Evolutionary conservation across 1,139 yeast genomes (phyloP).

Genomic region (Schizosaccharomyces versatilis): DNA sequence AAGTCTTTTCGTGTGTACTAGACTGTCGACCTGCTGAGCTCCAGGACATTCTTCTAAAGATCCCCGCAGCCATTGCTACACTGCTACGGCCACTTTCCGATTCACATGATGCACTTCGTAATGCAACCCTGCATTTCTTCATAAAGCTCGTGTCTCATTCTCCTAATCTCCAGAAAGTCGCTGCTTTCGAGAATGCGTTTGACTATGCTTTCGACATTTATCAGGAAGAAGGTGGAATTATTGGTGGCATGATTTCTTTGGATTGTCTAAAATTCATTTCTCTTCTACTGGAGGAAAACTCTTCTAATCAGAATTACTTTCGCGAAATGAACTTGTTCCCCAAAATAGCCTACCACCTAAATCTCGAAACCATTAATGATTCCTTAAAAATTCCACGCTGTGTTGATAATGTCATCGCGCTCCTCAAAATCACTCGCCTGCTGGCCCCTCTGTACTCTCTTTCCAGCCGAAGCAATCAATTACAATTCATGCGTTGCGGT

Average conservation of each 20-base stretch:
- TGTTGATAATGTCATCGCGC: background rate
- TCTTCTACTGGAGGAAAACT: constrained; percentile 56
- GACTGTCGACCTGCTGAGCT: constrained; percentile 55
- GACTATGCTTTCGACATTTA: constrained; percentile 59
- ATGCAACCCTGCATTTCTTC: constrained; percentile 35
- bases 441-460: constrained; percentile 4
- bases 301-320: constrained; percentile 75
- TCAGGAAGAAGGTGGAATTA: constrained; percentile 68
- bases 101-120: constrained; percentile 48
- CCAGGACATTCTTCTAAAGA: constrained; percentile 46
- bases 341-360: constrained; percentile 35
- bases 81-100: constrained; percentile 52
- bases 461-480: constrained; percentile 4
- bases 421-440: constrained; percentile 1
- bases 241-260: constrained; percentile 61
- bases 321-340: constrained; percentile 65
- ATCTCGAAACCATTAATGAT: constrained; percentile 10
- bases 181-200: constrained; percentile 85
- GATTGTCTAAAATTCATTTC: constrained; percentile 63
- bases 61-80: constrained; percentile 63
- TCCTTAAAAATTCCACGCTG: background rate
- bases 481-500: constrained; percentile 5
- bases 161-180: constrained; percentile 71
- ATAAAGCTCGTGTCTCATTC: constrained; percentile 67
- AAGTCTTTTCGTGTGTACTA: constrained; percentile 62